phyloP scores from a whole-genome alignment of 257 asterid genomes.

The Penstemon newberryi region DNA sequence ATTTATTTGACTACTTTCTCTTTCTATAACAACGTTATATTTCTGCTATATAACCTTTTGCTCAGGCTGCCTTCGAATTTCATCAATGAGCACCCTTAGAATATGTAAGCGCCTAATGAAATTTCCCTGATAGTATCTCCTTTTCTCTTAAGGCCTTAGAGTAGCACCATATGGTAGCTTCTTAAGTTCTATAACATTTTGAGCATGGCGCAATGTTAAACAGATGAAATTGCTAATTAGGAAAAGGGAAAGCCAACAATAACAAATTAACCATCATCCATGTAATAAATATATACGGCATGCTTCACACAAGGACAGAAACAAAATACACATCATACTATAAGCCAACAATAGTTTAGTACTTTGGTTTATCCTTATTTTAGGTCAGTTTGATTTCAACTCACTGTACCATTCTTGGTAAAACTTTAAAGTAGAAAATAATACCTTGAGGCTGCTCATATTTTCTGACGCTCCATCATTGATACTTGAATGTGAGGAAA shows the following conservation, averaged over 20 bases:
- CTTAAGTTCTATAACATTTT: neutral
- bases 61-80: neutral
- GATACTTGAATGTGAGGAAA: conserved; percentile 64
- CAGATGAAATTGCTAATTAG: neutral
- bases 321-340: neutral
- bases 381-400: conserved; percentile 6
- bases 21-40: neutral
- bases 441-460: conserved; percentile 99
- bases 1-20: neutral
- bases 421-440: conserved; percentile 18
- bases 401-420: neutral
- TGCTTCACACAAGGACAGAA: conserved; percentile 16
- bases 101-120: conserved; percentile 3
- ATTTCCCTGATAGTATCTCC: neutral
- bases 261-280: neutral
- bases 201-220: conserved; percentile 8
- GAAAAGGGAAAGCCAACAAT: conserved; percentile 12
- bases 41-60: conserved; percentile 2
- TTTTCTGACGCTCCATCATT: conserved; percentile 69
- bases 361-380: neutral
- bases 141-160: neutral
- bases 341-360: conserved; percentile 6
- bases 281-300: neutral
- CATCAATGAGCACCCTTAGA: conserved; percentile 11
- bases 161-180: neutral